phyloP scores from a whole-genome alignment of 1,284 basidiomycete genomes.

The Ustilago shanxiensis region DNA sequence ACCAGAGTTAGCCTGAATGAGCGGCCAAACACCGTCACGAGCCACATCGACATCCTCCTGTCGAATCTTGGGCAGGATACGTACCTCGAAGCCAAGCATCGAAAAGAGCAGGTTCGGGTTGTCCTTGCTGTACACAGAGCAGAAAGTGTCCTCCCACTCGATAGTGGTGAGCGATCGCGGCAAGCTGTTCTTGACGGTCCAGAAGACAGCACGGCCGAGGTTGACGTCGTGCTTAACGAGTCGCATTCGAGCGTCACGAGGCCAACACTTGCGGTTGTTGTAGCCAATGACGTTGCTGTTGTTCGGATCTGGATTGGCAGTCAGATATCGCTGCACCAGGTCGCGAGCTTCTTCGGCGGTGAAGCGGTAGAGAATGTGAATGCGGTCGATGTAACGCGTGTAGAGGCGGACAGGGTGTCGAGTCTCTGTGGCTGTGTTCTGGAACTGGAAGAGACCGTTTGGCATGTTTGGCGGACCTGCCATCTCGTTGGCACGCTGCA shows the following conservation, averaged over 20 bases:
- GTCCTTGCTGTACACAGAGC: slow-evolving; percentile 89
- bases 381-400: slow-evolving; percentile 68
- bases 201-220: slow-evolving; percentile 95
- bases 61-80: slow-evolving; percentile 94
- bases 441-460: slow-evolving; percentile 69
- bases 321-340: slow-evolving; percentile 96
- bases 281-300: slow-evolving; percentile 99
- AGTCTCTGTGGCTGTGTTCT: slow-evolving; percentile 64
- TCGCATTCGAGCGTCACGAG: slow-evolving; percentile 97
- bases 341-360: slow-evolving; percentile 97
- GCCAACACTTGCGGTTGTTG: slow-evolving; percentile 99
- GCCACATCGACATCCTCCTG: slow-evolving; percentile 96
- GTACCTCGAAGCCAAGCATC: slow-evolving; percentile 97
- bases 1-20: slow-evolving; percentile 92
- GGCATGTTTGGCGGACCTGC: slow-evolving; percentile 68
- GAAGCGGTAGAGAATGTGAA: slow-evolving; percentile 88
- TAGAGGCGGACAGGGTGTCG: slow-evolving; percentile 68
- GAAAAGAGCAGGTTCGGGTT: slow-evolving; percentile 98
- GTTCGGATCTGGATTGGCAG: slow-evolving; percentile 96
- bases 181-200: slow-evolving; percentile 98
- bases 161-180: slow-evolving; percentile 97
- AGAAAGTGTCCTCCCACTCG: slow-evolving; percentile 79
- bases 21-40: slow-evolving; percentile 97
- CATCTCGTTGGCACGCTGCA: slow-evolving; percentile 69
- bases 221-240: slow-evolving; percentile 99